phyloP scores from a whole-genome alignment of 2,329 filamentous ascomycete genomes.

The Phyllosticta capitalensis region DNA sequence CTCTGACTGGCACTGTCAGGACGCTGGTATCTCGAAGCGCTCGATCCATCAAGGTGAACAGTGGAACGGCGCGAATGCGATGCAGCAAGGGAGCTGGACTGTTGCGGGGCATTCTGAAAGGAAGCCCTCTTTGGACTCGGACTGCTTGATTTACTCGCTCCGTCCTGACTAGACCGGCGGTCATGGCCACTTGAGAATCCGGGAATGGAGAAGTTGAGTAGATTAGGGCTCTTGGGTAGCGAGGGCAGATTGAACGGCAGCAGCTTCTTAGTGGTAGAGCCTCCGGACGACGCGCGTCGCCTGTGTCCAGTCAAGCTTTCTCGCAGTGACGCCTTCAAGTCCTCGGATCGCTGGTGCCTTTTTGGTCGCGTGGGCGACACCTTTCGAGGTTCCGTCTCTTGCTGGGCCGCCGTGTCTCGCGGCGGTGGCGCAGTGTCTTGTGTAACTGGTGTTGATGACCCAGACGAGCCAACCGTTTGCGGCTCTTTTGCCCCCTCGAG shows the following conservation, averaged over 20 bases:
- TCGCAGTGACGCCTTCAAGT: slow-evolving; percentile 28
- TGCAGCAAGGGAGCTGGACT: background rate
- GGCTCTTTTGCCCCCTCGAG: slow-evolving; percentile 17
- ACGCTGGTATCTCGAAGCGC: background rate
- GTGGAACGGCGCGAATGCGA: slow-evolving; percentile 2
- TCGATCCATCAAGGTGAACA: background rate
- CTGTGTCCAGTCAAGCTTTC: slow-evolving; percentile 30
- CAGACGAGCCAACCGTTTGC: background rate
- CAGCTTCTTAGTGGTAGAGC: slow-evolving; percentile 26
- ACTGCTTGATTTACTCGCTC: background rate
- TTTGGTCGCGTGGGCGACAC: slow-evolving; percentile 20
- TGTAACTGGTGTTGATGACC: background rate
- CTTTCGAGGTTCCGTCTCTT: background rate
- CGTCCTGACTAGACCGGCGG: background rate
- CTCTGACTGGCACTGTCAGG: background rate
- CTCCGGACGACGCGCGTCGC: slow-evolving; percentile 31
- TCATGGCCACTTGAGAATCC: slow-evolving; percentile 18
- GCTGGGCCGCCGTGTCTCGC: slow-evolving; percentile 11
- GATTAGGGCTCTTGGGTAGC: slow-evolving; percentile 25
- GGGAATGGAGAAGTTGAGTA: slow-evolving; percentile 28
- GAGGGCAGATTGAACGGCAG: slow-evolving; percentile 28
- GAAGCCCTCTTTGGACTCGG: background rate
- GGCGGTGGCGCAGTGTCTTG: background rate
- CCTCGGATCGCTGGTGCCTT: slow-evolving; percentile 26
- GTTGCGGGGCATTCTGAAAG: background rate